Evolutionary conservation across 1,284 basidiomycete species (phyloP).

Genomic region (Taiwanofungus camphoratus): DNA sequence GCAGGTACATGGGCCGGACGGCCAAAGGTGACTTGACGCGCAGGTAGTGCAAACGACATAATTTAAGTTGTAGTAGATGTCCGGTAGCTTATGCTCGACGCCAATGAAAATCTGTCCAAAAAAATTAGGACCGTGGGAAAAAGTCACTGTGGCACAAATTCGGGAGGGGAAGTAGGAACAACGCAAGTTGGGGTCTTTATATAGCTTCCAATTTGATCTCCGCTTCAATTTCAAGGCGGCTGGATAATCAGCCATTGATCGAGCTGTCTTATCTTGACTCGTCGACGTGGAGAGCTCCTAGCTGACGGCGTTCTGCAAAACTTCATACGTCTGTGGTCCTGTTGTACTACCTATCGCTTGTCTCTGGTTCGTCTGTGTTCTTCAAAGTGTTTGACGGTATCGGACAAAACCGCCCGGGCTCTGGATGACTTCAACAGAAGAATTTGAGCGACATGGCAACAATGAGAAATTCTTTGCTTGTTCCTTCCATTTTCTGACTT

Average conservation of each 20-base stretch:
- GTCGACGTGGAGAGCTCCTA: neutral
- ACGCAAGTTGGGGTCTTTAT: conserved; percentile 20
- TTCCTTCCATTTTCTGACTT: no score
- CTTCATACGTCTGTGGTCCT: no score
- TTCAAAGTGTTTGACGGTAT: no score
- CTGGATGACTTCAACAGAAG: no score
- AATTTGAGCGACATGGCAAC: no score
- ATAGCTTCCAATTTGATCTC: conserved; percentile 30
- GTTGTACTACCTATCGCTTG: no score
- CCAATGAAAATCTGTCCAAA: conserved; percentile 13
- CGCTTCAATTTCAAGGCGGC: conserved; percentile 17
- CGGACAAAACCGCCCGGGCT: no score
- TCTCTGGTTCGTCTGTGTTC: no score
- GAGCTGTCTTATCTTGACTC: neutral
- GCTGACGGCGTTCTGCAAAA: no score
- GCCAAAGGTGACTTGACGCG: conserved; percentile 73
- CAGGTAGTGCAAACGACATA: conserved; percentile 70
- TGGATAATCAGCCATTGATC: conserved; percentile 14
- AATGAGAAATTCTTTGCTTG: no score
- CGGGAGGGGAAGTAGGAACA: conserved; percentile 16
- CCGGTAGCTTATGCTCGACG: conserved; percentile 7
- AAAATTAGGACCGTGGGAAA: conserved; percentile 28
- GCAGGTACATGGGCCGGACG: conserved; percentile 41
- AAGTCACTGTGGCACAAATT: conserved; percentile 10
- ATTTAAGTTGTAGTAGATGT: conserved; percentile 10